Conservation (phyloP, 139 green algal genomes). For the Astrephomene gubernaculifera region DNA sequence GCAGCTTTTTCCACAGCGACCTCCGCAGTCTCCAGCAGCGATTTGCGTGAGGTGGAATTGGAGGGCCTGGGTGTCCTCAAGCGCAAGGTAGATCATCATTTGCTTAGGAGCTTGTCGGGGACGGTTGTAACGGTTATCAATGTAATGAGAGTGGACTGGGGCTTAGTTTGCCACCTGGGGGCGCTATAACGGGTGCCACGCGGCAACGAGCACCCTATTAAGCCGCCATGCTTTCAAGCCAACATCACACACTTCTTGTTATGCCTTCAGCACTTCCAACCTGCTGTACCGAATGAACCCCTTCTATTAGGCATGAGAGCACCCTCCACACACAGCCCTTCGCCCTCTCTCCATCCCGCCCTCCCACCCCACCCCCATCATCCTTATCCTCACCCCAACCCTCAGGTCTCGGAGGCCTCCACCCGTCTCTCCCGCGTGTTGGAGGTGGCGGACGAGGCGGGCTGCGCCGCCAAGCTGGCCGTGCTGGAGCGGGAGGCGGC, state of each 20-base stretch:
- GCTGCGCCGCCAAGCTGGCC: constrained; percentile 44
- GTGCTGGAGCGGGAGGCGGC: constrained; percentile 62
- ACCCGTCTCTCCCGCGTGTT: constrained; percentile 25
- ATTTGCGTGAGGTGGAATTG: neutral
- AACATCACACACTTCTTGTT: neutral
- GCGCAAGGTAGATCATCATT: too few species aligned
- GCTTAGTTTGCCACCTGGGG: too few species aligned
- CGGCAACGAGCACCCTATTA: neutral
- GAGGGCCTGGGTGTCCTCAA: constrained; percentile 16
- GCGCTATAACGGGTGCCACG: neutral
- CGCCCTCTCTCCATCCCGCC: neutral
- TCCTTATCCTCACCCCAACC: neutral
- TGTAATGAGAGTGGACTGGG: too few species aligned
- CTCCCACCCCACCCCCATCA: neutral
- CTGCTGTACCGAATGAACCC: neutral
- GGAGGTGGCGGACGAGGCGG: constrained; percentile 57
- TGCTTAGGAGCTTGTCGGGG: too few species aligned
- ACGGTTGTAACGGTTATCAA: too few species aligned
- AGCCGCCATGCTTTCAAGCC: neutral
- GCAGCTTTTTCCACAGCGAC: neutral
- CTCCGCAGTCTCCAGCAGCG: too few species aligned
- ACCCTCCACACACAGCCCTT: too few species aligned
- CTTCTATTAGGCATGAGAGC: too few species aligned
- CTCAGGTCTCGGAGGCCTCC: neutral
- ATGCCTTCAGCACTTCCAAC: neutral